Conservation (phyloP, 805 yeast genomes). For the Candida montana region DNA sequence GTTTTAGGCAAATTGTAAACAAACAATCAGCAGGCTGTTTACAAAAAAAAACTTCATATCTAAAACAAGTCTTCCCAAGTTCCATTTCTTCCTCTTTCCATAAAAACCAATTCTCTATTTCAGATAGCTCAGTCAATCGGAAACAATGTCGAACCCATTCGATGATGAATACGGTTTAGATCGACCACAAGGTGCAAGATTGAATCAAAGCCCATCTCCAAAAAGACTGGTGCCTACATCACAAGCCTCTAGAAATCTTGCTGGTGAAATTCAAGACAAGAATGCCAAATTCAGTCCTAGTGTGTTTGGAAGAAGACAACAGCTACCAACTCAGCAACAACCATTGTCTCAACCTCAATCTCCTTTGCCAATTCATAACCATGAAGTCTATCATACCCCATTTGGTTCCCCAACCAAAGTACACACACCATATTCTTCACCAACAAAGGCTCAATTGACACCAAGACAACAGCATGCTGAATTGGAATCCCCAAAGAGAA, state of each 20-base stretch:
- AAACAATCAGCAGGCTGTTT: conserved; percentile 3
- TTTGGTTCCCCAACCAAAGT: conserved; percentile 29
- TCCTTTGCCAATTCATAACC: conserved; percentile 4
- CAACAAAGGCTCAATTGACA: conserved; percentile 34
- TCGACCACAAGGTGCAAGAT: conserved; percentile 20
- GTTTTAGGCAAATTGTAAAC: conserved; percentile 21
- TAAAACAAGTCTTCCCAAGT: not conserved
- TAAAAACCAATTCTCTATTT: not conserved
- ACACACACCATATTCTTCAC: conserved; percentile 29
- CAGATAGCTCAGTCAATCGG: too few relatives aligned
- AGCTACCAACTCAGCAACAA: conserved; percentile 7
- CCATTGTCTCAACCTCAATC: conserved; percentile 4
- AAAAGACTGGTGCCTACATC: conserved; percentile 11
- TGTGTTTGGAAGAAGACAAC: conserved; percentile 29
- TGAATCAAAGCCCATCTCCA: conserved; percentile 19
- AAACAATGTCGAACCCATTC: conserved; percentile 23
- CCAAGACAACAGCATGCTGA: conserved; percentile 65
- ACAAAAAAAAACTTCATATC: not conserved
- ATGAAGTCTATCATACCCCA: conserved; percentile 21
- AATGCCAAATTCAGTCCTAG: conserved; percentile 27
- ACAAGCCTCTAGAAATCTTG: conserved; percentile 7
- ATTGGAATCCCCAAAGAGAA: conserved; percentile 68
- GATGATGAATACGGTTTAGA: conserved; percentile 23
- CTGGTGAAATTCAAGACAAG: conserved; percentile 2
- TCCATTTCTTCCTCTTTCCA: not conserved